A percentile compares a stretch with the other conserved stretches of the same genome.
These are phyloP conservation scores for Primulina huaijiensis DNA, from an alignment of 257 asterid genomes.

Conservation along the genomic window DNA sequence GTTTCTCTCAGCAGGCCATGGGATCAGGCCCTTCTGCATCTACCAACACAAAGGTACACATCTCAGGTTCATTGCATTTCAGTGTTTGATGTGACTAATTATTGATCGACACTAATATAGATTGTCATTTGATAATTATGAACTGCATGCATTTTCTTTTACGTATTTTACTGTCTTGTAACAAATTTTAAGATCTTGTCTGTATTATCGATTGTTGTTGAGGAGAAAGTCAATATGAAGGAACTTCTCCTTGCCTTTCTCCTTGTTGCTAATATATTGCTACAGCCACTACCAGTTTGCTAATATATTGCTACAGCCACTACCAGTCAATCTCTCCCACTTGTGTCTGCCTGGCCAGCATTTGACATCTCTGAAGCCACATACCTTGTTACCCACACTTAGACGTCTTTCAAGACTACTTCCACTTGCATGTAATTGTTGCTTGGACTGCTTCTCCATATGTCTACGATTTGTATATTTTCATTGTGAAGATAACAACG, in stretches of 20 bases:
- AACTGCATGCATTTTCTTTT: background rate
- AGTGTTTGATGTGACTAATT: background rate
- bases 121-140: background rate
- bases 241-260: too few species aligned
- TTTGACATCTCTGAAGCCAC: background rate
- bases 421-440: background rate
- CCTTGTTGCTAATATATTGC: background rate
- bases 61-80: background rate
- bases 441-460: background rate
- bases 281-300: too few species aligned
- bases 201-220: background rate
- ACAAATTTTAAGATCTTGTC: background rate
- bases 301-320: too few species aligned
- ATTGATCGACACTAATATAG: background rate
- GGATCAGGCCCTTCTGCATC: constrained; percentile 74
- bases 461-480: too few species aligned
- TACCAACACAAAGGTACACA: constrained; percentile 61
- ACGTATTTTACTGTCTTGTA: background rate
- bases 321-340: background rate
- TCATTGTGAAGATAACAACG: background rate
- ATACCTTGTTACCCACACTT: background rate
- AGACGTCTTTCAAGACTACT: background rate
- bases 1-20: constrained; percentile 69
- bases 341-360: background rate
- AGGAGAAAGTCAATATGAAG: background rate